Percentiles rank a stretch among this genome's conserved stretches.
Evolutionary conservation across 352 stramenopile species (phyloP).

Genomic region (Pythium apleroticum): DNA sequence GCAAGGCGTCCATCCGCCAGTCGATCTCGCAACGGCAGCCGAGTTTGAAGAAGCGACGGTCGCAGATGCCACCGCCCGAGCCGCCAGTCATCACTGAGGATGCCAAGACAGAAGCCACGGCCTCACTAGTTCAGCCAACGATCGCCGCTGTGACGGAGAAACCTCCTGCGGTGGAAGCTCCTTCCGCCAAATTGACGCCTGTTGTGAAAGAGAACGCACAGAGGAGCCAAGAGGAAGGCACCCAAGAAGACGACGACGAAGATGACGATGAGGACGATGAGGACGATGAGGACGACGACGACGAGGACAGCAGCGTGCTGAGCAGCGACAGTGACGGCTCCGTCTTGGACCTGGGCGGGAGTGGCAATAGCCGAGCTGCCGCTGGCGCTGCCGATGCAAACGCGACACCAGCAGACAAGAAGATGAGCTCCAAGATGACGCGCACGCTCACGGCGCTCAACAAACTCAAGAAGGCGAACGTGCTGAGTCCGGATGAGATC

Average conservation of each 20-base stretch:
- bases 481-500: slow-evolving; percentile 60
- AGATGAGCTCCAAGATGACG: slow-evolving; percentile 37
- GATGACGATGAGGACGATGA: slow-evolving; percentile 24
- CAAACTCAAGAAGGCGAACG: slow-evolving; percentile 63
- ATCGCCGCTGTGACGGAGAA: not conserved
- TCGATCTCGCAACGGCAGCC: slow-evolving; percentile 15
- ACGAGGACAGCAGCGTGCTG: slow-evolving; percentile 10
- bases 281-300: slow-evolving; percentile 22
- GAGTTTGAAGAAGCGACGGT: slow-evolving; percentile 20
- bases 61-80: not conserved
- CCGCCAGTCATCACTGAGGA: not conserved
- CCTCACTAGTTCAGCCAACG: not conserved
- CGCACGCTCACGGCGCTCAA: slow-evolving; percentile 60
- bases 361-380: not conserved
- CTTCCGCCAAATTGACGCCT: not conserved
- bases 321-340: slow-evolving; percentile 27
- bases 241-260: slow-evolving; percentile 10
- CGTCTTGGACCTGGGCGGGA: slow-evolving; percentile 17
- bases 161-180: not conserved
- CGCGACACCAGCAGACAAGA: slow-evolving; percentile 7
- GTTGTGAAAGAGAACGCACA: not conserved
- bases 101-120: not conserved
- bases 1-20: slow-evolving; percentile 17
- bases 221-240: not conserved
- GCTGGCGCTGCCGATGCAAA: not conserved